These are phyloP conservation scores for Albugo candida DNA, from an alignment of 352 stramenopile species.

Conservation along the genomic window DNA sequence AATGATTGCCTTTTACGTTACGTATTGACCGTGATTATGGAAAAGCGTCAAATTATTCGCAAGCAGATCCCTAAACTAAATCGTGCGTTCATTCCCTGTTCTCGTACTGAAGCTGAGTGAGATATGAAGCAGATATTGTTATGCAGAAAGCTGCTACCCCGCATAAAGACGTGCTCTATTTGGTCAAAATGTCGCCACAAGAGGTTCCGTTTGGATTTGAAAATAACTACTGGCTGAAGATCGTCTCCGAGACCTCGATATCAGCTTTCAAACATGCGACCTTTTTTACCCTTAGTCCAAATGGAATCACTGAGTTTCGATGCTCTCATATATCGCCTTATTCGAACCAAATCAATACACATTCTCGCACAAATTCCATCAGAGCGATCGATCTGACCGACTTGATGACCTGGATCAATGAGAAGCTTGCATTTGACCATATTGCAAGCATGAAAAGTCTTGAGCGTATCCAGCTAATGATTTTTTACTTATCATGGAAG, in stretches of 20 bases:
- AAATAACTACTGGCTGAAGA: conserved; percentile 44
- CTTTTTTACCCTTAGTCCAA: conserved; percentile 37
- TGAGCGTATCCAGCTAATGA: conserved; percentile 37
- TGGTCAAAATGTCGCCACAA: too few relatives aligned
- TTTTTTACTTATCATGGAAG: conserved; percentile 65
- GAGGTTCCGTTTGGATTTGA: conserved; percentile 14
- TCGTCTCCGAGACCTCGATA: conserved; percentile 17
- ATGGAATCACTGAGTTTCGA: conserved; percentile 34
- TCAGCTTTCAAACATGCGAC: conserved; percentile 12
- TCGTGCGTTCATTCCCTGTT: too few relatives aligned
- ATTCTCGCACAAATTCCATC: too few relatives aligned
- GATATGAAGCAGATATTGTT: too few relatives aligned
- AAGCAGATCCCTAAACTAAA: too few relatives aligned
- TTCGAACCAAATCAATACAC: too few relatives aligned
- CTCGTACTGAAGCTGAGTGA: too few relatives aligned
- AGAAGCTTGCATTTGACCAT: conserved; percentile 51
- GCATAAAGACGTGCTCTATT: too few relatives aligned
- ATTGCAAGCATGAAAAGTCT: conserved; percentile 46
- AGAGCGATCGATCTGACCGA: conserved; percentile 32
- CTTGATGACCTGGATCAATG: conserved; percentile 28
- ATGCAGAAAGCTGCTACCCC: too few relatives aligned
- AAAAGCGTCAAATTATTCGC: too few relatives aligned
- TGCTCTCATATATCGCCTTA: neutral
- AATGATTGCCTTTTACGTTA: too few relatives aligned
- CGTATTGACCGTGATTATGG: too few relatives aligned